Evolutionary conservation across 106 monocot species (phyloP).

Genomic region (Dioscorea dumetorum): DNA sequence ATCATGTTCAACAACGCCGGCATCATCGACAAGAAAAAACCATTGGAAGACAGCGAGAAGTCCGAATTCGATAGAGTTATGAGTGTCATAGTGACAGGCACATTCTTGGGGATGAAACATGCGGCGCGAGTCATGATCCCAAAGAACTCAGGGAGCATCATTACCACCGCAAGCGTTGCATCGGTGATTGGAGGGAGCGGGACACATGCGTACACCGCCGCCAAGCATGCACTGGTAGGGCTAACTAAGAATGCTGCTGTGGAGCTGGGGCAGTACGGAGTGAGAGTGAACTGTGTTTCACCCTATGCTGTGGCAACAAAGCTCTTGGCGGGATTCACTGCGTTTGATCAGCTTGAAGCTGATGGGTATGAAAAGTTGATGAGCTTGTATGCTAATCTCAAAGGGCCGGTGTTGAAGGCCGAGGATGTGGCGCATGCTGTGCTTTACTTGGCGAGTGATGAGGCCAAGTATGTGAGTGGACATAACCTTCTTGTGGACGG

Average conservation of each 20-base stretch:
- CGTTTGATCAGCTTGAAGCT: too few relatives aligned
- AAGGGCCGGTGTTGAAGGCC: background rate
- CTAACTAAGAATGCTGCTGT: conserved; percentile 27
- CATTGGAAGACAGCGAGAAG: background rate
- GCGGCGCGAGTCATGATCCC: conserved; percentile 31
- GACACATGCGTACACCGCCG: conserved; percentile 12
- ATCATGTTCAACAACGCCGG: conserved; percentile 48
- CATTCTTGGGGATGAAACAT: conserved; percentile 28
- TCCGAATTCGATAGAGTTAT: conserved; percentile 10
- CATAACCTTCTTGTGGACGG: conserved; percentile 4
- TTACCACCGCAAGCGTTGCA: conserved; percentile 10
- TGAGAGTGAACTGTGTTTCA: conserved; percentile 13
- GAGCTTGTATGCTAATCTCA: background rate
- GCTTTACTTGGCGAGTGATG: conserved; percentile 8
- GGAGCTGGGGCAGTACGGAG: conserved; percentile 28
- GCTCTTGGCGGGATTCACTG: background rate
- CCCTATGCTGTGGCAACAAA: conserved; percentile 1
- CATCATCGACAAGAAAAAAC: background rate
- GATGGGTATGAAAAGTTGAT: background rate
- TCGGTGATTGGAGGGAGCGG: background rate
- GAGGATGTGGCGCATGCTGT: conserved; percentile 5
- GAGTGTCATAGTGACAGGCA: conserved; percentile 10
- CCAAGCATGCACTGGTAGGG: conserved; percentile 40
- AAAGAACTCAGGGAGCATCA: conserved; percentile 17
- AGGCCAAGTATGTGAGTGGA: conserved; percentile 7